These are phyloP conservation scores for Candolleomyces eurysporus DNA, from an alignment of 768 basidiomycete genomes.

Conservation along the genomic window DNA sequence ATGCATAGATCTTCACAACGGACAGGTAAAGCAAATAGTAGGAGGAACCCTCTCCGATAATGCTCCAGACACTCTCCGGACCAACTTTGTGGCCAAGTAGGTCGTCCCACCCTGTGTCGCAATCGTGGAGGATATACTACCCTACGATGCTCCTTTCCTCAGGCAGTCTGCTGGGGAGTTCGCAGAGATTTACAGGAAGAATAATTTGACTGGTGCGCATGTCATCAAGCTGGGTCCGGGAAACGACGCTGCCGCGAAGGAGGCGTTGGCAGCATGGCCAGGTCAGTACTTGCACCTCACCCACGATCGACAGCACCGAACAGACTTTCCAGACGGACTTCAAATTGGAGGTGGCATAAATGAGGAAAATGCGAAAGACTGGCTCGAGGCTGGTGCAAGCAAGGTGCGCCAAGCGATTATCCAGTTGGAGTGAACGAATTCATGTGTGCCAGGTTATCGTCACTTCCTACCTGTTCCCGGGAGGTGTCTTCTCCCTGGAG, in stretches of 20 bases:
- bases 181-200: slow-evolving; percentile 69
- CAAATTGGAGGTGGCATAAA: slow-evolving; percentile 96
- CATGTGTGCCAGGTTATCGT: slow-evolving; percentile 74
- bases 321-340: slow-evolving; percentile 55
- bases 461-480: slow-evolving; percentile 94
- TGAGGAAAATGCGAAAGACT: slow-evolving; percentile 72
- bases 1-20: slow-evolving; percentile 95
- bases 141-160: slow-evolving; percentile 13
- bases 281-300: slow-evolving; percentile 35
- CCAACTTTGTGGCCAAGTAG: slow-evolving; percentile 90
- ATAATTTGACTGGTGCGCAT: slow-evolving; percentile 83
- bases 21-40: slow-evolving; percentile 97
- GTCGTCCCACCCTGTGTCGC: slow-evolving; percentile 17
- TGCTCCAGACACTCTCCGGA: slow-evolving; percentile 59
- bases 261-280: slow-evolving; percentile 84
- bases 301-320: not conserved
- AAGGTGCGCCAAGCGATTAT: slow-evolving; percentile 49
- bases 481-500: slow-evolving; percentile 72
- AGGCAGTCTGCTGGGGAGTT: slow-evolving; percentile 81
- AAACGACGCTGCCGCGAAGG: slow-evolving; percentile 85
- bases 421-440: not conserved
- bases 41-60: slow-evolving; percentile 86
- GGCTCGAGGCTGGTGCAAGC: slow-evolving; percentile 87
- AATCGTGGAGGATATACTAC: not conserved
- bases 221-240: slow-evolving; percentile 93